Evolutionary conservation across 495 filamentous ascomycete species (phyloP).

Genomic region (Trichoderma orchidacearum): DNA sequence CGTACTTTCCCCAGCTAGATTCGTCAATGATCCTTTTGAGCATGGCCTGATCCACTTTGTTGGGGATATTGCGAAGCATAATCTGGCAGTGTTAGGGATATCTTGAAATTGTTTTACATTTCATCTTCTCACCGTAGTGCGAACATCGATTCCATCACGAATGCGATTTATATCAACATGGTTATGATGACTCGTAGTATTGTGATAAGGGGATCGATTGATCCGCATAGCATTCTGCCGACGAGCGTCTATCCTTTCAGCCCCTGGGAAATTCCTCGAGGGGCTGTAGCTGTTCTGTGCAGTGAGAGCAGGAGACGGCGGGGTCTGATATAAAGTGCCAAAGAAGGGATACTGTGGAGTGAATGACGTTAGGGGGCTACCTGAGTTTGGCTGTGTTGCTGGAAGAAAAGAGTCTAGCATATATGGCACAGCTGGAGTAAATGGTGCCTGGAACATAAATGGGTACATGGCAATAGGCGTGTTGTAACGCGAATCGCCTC

Average conservation of each 20-base stretch:
- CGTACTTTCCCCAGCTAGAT: slow-evolving; percentile 66
- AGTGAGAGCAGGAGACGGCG: background rate
- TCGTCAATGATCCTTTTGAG: slow-evolving; percentile 70
- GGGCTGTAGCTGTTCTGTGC: slow-evolving; percentile 11
- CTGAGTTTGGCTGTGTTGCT: slow-evolving; percentile 11
- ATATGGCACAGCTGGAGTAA: slow-evolving; percentile 6
- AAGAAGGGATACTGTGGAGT: background rate
- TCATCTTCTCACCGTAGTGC: slow-evolving; percentile 57
- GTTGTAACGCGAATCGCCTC: background rate
- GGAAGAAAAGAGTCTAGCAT: slow-evolving; percentile 23
- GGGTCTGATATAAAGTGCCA: slow-evolving; percentile 3
- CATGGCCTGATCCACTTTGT: slow-evolving; percentile 70
- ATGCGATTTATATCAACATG: slow-evolving; percentile 54
- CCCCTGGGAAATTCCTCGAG: slow-evolving; percentile 14
- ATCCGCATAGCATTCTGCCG: slow-evolving; percentile 28
- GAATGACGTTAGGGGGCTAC: background rate
- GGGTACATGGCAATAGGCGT: background rate
- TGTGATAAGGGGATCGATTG: slow-evolving; percentile 23
- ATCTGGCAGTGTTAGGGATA: slow-evolving; percentile 40
- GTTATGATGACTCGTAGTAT: slow-evolving; percentile 42
- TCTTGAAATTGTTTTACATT: background rate
- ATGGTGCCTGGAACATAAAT: background rate
- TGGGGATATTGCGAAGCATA: slow-evolving; percentile 94
- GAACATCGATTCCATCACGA: slow-evolving; percentile 51
- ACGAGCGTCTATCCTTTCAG: slow-evolving; percentile 16